Percentiles rank a stretch among this genome's conserved stretches.
phyloP scores from a whole-genome alignment of 306 rosid species.

The Adenanthera pavonina region DNA sequence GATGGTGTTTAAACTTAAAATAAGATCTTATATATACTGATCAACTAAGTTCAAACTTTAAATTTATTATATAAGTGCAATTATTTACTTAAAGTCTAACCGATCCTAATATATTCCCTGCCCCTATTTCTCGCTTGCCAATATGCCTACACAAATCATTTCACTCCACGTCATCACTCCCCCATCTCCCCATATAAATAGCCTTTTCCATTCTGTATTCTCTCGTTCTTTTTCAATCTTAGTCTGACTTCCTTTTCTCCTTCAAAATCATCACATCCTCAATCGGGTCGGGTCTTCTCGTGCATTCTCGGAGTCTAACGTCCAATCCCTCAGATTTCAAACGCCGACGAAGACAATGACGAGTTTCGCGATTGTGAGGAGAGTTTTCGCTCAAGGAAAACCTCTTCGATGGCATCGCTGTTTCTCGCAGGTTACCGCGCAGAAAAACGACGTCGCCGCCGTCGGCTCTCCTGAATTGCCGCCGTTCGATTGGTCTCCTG shows the following conservation, averaged over 20 bases:
- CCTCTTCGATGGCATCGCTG: constrained; percentile 37
- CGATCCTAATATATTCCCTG: not conserved
- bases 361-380: constrained; percentile 29
- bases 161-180: constrained; percentile 34
- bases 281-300: not conserved
- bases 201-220: not conserved
- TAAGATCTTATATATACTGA: too few species aligned
- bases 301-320: not conserved
- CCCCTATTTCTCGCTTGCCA: too few species aligned
- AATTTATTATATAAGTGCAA: too few species aligned
- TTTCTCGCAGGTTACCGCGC: constrained; percentile 49
- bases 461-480: constrained; percentile 50
- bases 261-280: not conserved
- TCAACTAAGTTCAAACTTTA: too few species aligned
- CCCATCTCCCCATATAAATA: constrained; percentile 10
- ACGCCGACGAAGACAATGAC: constrained; percentile 42
- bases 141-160: not conserved
- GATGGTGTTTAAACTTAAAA: too few species aligned
- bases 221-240: not conserved
- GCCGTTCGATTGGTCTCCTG: constrained; percentile 74
- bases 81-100: too few species aligned
- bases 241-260: not conserved
- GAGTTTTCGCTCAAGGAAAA: constrained; percentile 22
- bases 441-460: constrained; percentile 31
- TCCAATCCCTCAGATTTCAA: not conserved